Evolutionary conservation across 371 early-diverging fungal genomes (phyloP), one percentile per base, ranked within the genome.

Genomic region (Apophysomyces ossiformis): DNA sequence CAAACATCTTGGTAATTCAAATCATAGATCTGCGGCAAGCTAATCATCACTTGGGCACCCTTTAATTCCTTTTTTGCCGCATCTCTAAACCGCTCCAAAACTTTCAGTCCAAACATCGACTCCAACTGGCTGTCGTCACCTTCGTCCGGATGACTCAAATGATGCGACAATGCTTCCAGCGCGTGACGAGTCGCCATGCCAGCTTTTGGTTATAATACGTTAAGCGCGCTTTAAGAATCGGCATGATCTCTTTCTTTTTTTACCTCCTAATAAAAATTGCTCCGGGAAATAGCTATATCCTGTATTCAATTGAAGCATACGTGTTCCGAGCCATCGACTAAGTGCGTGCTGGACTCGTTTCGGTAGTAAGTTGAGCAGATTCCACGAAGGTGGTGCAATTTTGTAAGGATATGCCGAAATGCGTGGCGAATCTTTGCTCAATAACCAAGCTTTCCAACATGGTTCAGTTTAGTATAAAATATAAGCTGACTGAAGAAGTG

Each of bases 241-340:
- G 13, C 18, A 36, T 54, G 12, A 46, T 45, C 54, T 32, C 5
- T 54, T 56, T 26, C 32, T 4, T 44, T 57, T 57, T 69, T 64
- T 68, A 85, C 87, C 83, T 73, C 87, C 87, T 50, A 83, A 77
- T 18, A 87, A 68, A 61, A 87, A 87, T 65, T 87, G 83, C 7
- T 87, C 86, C 4, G 87, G 87, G 69, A 75, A 87, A 65, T 87
- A 85, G 26, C 73, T 73, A 13, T 68, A 60, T 0, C 85, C 84
- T 0, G 83, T 87, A 44, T 87, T 87, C 41, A 83, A 66, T 15
- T 81, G 76, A 45, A 85, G 69, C 62, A 83, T 78, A 37, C 85
- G 70, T 21, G 75, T 76, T 13, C 82, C 82, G 11, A 83, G 68
- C 56, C 78, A 83, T 65, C 77, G 81, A 45, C 81, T 74, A 47